Conservation (phyloP, 1,139 yeast genomes). For the Kodamaea ohmeri region DNA sequence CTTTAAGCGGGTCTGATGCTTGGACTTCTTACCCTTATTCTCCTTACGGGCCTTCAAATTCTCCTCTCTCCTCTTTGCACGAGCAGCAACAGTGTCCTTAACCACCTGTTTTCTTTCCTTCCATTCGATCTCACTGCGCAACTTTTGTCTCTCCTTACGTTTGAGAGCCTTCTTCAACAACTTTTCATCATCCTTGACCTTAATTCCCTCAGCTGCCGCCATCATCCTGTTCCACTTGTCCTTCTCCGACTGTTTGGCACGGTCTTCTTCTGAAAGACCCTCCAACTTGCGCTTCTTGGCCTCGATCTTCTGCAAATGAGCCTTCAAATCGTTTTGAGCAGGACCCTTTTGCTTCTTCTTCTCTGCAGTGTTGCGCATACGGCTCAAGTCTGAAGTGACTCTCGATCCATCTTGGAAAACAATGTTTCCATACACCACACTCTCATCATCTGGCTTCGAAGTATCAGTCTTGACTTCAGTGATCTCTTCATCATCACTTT, state of each 20-base stretch:
- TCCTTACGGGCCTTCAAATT: conserved; percentile 80
- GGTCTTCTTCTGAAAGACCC: conserved; percentile 61
- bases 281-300: conserved; percentile 66
- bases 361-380: conserved; percentile 51
- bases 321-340: conserved; percentile 77
- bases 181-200: conserved; percentile 86
- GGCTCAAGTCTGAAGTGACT: conserved; percentile 72
- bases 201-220: conserved; percentile 85
- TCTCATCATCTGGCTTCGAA: conserved; percentile 1
- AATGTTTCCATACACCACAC: conserved; percentile 75
- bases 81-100: conserved; percentile 67
- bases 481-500: conserved; percentile 34
- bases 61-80: conserved; percentile 83
- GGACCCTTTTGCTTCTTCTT: conserved; percentile 73
- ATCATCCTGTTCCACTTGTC: conserved; percentile 83
- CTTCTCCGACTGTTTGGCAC: conserved; percentile 60
- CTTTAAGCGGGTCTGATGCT: conserved; percentile 66
- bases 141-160: conserved; percentile 74
- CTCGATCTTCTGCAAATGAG: conserved; percentile 75
- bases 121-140: conserved; percentile 85
- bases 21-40: conserved; percentile 70
- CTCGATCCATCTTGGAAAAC: conserved; percentile 79
- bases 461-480: conserved; percentile 22
- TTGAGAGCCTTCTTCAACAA: conserved; percentile 81
- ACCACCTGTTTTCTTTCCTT: conserved; percentile 79